Base-by-base conservation (phyloP, 1,284 basidiomycete genomes). In the Leccinum huronense region DNA sequence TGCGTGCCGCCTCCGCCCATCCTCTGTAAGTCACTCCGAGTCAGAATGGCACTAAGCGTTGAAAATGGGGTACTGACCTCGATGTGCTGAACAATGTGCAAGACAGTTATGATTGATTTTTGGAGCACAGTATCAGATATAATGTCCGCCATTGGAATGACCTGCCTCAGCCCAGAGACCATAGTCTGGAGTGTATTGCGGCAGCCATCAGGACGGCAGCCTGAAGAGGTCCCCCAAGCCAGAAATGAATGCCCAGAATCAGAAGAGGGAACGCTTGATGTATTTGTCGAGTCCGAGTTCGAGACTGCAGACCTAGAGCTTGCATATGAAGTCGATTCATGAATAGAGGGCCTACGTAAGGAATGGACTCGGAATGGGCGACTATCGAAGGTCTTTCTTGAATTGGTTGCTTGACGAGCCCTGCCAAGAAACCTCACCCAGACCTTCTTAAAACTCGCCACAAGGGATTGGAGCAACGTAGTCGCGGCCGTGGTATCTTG, bases 401-500 rank as follows among this genome's bases (percentile, higher is more conserved):
- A 2, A 38, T 19, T 2, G 1, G 1, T 7, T 33, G 33, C 8
- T 30, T 30, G 51, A 31, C 65, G 57, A 27, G n/a, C 27, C 13
- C 57, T 31, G 3, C 6, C 45, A 4, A 55, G 59, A 16, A 70
- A 11, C 31, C 23, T 71, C 33, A 0, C 10, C 58, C 63, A 69
- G 23, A 14, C 34, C 2, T 10, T 70, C n/a, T 58, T 63, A 1
- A 61, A 55, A 16, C 70, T 63, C 16, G 7, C 40, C 27, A 31
- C 36, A 2, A 63, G 51, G 42, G 9, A 42, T 27, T 34, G 45
- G 19, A 67, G 30, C 14, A 70, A 59, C 0, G 67, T 72, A 42
- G 48, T 69, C 9, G 64, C 71, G 16, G 69, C 69, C 4, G 67
- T 11, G 2, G 70, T 70, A 27, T 70, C 57, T 8, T 65, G 61